phyloP scores from a whole-genome alignment of 345 rosid genomes.

The Bretschneidera sinensis region DNA sequence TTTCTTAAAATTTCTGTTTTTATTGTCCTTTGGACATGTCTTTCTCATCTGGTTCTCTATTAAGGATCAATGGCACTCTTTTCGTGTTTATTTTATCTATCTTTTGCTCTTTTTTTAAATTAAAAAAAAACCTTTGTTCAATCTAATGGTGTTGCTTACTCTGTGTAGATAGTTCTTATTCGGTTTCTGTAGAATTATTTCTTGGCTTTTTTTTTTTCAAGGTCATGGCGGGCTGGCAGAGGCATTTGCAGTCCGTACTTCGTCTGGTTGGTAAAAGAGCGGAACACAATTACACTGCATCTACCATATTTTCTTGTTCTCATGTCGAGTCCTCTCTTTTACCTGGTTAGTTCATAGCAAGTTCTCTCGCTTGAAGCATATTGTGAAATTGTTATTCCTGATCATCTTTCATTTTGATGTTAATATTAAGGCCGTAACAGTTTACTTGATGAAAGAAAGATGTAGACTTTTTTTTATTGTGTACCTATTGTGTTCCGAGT shows the following conservation, averaged over 20 bases:
- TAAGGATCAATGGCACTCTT: too few species aligned
- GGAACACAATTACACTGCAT: conserved; percentile 27
- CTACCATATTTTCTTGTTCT: conserved; percentile 29
- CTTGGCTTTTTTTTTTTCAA: background rate
- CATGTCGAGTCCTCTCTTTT: conserved; percentile 26
- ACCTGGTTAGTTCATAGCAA: conserved; percentile 27
- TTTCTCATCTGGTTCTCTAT: too few species aligned
- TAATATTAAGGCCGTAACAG: background rate
- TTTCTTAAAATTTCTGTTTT: too few species aligned
- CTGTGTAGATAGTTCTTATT: too few species aligned
- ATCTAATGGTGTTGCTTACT: too few species aligned
- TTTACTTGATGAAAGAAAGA: background rate
- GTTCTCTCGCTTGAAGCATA: background rate
- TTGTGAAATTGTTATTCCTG: too few species aligned
- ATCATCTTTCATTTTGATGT: background rate
- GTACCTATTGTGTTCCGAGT: background rate
- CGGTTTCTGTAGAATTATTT: background rate
- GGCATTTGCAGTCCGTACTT: conserved; percentile 46
- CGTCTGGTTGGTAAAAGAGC: conserved; percentile 44
- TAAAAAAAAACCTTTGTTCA: too few species aligned
- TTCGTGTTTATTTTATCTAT: too few species aligned
- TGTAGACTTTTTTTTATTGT: background rate
- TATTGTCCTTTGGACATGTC: too few species aligned
- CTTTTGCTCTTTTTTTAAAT: too few species aligned
- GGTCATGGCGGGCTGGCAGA: conserved; percentile 75